phyloP scores from a whole-genome alignment of 768 basidiomycete species.

The Mycena sanguinolenta region DNA sequence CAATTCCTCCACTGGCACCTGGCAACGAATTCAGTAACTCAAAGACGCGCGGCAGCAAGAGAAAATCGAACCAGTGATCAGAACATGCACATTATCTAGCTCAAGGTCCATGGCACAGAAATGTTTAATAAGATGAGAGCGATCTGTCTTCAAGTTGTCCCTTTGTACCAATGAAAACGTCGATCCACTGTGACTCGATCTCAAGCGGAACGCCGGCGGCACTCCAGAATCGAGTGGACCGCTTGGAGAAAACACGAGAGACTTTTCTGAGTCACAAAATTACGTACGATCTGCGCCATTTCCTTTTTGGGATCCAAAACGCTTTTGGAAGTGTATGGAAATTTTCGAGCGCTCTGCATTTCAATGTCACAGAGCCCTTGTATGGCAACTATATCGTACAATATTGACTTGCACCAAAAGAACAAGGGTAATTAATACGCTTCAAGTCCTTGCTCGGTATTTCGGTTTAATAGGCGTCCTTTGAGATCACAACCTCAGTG shows the following conservation, averaged over 20 bases:
- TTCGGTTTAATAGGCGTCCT: conserved; percentile 16
- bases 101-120: conserved; percentile 71
- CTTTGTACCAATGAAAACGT: not conserved
- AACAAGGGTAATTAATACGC: not conserved
- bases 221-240: not conserved
- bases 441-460: conserved; percentile 9
- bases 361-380: not conserved
- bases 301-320: not conserved
- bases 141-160: not conserved
- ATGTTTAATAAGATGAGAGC: not conserved
- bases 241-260: too few species aligned
- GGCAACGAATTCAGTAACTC: not conserved
- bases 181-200: not conserved
- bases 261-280: not conserved
- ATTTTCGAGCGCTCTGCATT: not conserved
- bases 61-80: conserved; percentile 68
- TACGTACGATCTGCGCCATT: not conserved
- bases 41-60: not conserved
- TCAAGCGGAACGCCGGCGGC: not conserved
- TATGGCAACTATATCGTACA: not conserved
- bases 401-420: not conserved
- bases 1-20: conserved; percentile 86
- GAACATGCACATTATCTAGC: conserved; percentile 73
- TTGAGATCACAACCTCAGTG: not conserved
- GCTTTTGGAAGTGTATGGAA: not conserved